Conservation (phyloP, 1,284 basidiomycete genomes). For the Fistulina hepatica region DNA sequence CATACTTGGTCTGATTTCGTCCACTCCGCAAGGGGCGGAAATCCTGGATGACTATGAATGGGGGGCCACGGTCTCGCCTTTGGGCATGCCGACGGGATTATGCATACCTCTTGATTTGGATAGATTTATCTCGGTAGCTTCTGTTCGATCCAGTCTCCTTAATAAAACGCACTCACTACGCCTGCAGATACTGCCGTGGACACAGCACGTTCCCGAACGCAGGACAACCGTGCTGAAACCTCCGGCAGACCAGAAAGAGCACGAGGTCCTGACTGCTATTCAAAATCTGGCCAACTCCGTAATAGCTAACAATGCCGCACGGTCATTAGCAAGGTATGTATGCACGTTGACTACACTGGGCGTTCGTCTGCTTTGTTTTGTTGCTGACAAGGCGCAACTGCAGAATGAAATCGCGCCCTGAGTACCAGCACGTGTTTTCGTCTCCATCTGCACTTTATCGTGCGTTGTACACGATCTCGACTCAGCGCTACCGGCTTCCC, state of each 20-base stretch:
- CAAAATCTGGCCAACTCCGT: constrained; percentile 95
- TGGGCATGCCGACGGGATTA: constrained; percentile 83
- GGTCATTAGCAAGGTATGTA: constrained; percentile 68
- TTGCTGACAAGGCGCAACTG: constrained; percentile 4
- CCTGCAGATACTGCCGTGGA: constrained; percentile 70
- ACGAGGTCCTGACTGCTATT: constrained; percentile 83
- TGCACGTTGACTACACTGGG: too few species aligned
- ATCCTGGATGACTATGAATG: constrained; percentile 82
- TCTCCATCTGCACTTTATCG: constrained; percentile 76
- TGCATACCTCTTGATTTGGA: constrained; percentile 81
- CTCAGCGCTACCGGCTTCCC: constrained; percentile 80
- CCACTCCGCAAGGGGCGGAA: constrained; percentile 40
- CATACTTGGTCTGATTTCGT: constrained; percentile 77
- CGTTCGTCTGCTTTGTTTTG: constrained; percentile 3
- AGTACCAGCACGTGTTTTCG: constrained; percentile 65
- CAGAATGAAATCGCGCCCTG: constrained; percentile 75
- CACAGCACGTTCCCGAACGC: constrained; percentile 34
- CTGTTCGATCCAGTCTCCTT: constrained; percentile 22
- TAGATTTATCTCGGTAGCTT: constrained; percentile 72
- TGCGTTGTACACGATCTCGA: constrained; percentile 76
- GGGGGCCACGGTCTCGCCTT: constrained; percentile 80
- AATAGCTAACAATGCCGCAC: constrained; percentile 86
- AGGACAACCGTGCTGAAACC: constrained; percentile 46
- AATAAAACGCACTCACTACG: constrained; percentile 6
- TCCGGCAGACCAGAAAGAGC: constrained; percentile 61